These are phyloP conservation scores for Coffea humblotiana DNA, from an alignment of 305 asterid species.

Conservation along the genomic window DNA sequence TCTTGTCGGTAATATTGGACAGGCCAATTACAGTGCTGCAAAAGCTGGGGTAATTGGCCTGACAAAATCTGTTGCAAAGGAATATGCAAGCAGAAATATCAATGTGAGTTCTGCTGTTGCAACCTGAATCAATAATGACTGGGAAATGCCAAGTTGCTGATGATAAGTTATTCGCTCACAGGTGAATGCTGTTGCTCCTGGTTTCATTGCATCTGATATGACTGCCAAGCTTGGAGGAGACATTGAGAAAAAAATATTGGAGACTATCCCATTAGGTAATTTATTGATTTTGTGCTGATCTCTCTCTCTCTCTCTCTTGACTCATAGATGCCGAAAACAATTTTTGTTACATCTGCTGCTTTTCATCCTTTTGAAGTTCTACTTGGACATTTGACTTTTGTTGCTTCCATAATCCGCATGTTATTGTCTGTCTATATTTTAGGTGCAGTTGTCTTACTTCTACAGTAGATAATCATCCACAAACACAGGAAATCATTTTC, in stretches of 20 bases:
- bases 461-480: background rate
- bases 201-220: slow-evolving; percentile 94
- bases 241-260: slow-evolving; percentile 79
- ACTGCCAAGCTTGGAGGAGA: slow-evolving; percentile 79
- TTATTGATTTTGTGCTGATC: background rate
- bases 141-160: slow-evolving; percentile 6
- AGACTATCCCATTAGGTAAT: slow-evolving; percentile 83
- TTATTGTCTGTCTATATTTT: background rate
- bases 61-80: slow-evolving; percentile 93
- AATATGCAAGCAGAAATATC: slow-evolving; percentile 85
- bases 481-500: background rate
- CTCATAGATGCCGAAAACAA: background rate
- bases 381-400: background rate
- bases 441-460: background rate
- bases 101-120: slow-evolving; percentile 46
- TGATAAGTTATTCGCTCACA: slow-evolving; percentile 27
- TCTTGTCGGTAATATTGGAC: slow-evolving; percentile 93
- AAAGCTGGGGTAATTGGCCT: slow-evolving; percentile 97
- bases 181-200: slow-evolving; percentile 98
- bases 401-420: background rate
- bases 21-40: slow-evolving; percentile 97
- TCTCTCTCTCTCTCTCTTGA: background rate
- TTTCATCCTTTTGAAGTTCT: background rate
- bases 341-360: background rate
- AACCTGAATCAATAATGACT: background rate